Percentiles rank a stretch among this genome's conserved stretches.
These are phyloP conservation scores for Aspergillus bertholletiae DNA, from an alignment of 495 filamentous ascomycete genomes.

Conservation along the genomic window DNA sequence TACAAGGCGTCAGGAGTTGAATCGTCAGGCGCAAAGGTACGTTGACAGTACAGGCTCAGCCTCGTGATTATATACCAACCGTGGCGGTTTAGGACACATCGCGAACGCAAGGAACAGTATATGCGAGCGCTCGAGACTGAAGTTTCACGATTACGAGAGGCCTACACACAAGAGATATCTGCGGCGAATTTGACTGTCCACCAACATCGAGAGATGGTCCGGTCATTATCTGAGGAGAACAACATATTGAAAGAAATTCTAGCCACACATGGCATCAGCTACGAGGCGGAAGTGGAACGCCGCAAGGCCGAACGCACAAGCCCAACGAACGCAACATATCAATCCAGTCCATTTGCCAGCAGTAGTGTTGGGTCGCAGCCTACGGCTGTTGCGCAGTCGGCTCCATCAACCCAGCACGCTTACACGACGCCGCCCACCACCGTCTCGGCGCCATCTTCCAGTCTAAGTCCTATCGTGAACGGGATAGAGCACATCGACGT, in stretches of 20 bases:
- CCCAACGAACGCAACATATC: slow-evolving; percentile 13
- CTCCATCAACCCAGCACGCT: neutral
- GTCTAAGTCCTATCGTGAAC: slow-evolving; percentile 31
- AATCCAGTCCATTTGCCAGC: slow-evolving; percentile 30
- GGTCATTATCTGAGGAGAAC: slow-evolving; percentile 57
- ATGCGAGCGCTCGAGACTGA: slow-evolving; percentile 91
- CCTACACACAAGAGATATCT: slow-evolving; percentile 40
- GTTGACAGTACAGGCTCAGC: neutral
- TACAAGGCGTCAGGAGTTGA: slow-evolving; percentile 91
- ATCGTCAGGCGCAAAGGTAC: slow-evolving; percentile 93
- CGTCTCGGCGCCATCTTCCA: slow-evolving; percentile 27
- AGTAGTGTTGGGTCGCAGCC: slow-evolving; percentile 37
- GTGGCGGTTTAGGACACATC: slow-evolving; percentile 65
- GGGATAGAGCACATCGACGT: slow-evolving; percentile 33
- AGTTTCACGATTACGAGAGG: slow-evolving; percentile 63
- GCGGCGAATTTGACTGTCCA: slow-evolving; percentile 34
- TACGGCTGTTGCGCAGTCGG: slow-evolving; percentile 19
- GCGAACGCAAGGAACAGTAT: slow-evolving; percentile 94
- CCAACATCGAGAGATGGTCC: slow-evolving; percentile 42
- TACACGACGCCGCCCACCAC: slow-evolving; percentile 24
- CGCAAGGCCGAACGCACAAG: slow-evolving; percentile 33
- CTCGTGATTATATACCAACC: slow-evolving; percentile 7
- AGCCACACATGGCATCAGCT: slow-evolving; percentile 65
- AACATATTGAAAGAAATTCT: slow-evolving; percentile 72
- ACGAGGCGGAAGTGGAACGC: slow-evolving; percentile 37